Percentiles rank a stretch among this genome's conserved stretches.
These are phyloP conservation scores for Suhomyces atakaporum DNA, from an alignment of 1,139 yeast species.

Conservation along the genomic window DNA sequence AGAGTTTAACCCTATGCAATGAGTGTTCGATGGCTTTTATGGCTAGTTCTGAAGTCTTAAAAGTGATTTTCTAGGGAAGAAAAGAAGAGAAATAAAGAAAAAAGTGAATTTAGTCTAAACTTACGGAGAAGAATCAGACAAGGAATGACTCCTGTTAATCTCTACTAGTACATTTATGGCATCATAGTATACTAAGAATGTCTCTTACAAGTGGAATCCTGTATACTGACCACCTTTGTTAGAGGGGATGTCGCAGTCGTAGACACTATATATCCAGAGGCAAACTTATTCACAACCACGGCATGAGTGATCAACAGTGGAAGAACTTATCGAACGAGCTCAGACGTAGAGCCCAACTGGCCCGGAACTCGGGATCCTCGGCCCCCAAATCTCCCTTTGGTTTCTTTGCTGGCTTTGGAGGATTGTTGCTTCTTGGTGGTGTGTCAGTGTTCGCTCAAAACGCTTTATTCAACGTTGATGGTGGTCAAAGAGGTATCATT, in stretches of 20 bases:
- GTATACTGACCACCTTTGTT: neutral
- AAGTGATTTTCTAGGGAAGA: too few relatives aligned
- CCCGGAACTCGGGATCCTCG: slow-evolving; percentile 40
- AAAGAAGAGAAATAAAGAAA: too few relatives aligned
- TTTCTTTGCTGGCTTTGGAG: slow-evolving; percentile 77
- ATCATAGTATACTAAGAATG: too few relatives aligned
- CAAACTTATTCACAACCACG: slow-evolving; percentile 5
- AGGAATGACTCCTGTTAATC: too few relatives aligned
- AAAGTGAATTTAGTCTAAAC: too few relatives aligned
- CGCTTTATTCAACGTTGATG: slow-evolving; percentile 92
- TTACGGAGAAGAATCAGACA: too few relatives aligned
- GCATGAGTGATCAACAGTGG: slow-evolving; percentile 63
- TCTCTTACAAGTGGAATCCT: too few relatives aligned
- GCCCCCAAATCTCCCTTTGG: slow-evolving; percentile 58
- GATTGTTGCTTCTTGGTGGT: slow-evolving; percentile 71
- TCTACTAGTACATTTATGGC: too few relatives aligned
- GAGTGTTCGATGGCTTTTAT: too few relatives aligned
- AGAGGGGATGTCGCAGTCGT: slow-evolving; percentile 1
- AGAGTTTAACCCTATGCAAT: too few relatives aligned
- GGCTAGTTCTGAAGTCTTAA: too few relatives aligned
- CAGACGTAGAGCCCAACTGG: slow-evolving; percentile 62
- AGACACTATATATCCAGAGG: slow-evolving; percentile 6
- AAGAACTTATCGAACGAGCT: slow-evolving; percentile 64
- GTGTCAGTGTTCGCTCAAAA: slow-evolving; percentile 67
- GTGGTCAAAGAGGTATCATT: slow-evolving; percentile 97